Base-by-base conservation (phyloP, 1,139 yeast genomes). In the Spathaspora sp. region DNA sequence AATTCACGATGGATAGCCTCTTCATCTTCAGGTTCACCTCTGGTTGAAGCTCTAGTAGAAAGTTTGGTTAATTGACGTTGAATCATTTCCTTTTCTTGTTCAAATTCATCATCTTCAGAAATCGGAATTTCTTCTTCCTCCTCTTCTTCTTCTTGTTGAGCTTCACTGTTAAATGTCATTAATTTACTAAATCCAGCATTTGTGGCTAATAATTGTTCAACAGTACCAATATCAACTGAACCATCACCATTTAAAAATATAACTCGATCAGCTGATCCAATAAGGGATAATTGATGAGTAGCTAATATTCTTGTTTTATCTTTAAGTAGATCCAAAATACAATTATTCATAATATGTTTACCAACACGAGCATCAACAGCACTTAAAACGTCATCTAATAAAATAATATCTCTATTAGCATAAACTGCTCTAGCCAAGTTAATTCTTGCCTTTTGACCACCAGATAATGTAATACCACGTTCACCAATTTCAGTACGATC, bases 281-380 rank as follows among this genome's bases (percentile, higher is more conserved):
- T 70, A 46, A 74, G 61, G 2, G 78, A 68, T 43, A 74, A 62
- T 55, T 74, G 79, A 58, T 74, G 78, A 2, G 80, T 74, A 6
- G 79, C 79, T 49, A 74, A 63, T n/a, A 74, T 54, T 52, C 78
- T 63, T 1, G 79, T 74, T 47, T 64, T 72, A 15, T 60, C 64
- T 41, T 57, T 59, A 40, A 74, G 54, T 20, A 69, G 50, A 0
- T 70, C 75, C 49, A 63, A 46, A 24, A 75, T 55, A 56, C 78
- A 73, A 20, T 65, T 54, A 23, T 67, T 59, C 70, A 74, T 68
- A 33, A 75, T 74, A 51, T 68, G 74, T 46, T 70, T 69, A 38
- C 79, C 80, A 39, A 75, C 80, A 52, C 76, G 65, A 7, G 80
- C 77, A 60, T 75, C 80, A 39, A 75, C 80, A 1, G 80, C 80